Conservation (phyloP, 2,329 filamentous ascomycete genomes). For the Dothiorella sarmentorum region DNA sequence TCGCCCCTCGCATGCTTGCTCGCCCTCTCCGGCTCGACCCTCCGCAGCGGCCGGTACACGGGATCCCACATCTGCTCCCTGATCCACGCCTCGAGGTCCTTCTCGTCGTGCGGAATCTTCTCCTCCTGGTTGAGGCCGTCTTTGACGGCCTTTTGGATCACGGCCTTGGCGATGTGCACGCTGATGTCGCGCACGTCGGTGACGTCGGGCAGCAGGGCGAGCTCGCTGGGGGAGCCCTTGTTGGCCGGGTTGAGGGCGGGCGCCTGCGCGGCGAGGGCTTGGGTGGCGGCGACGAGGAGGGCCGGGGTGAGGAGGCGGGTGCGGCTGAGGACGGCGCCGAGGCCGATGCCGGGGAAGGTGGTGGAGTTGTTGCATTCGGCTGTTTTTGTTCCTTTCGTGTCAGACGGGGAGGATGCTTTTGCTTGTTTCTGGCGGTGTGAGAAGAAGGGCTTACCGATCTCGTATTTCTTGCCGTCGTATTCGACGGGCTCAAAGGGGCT, state of each 20-base stretch:
- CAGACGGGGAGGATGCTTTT: background rate
- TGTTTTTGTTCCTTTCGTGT: slow-evolving; percentile 29
- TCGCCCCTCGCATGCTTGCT: slow-evolving; percentile 59
- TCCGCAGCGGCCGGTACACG: slow-evolving; percentile 61
- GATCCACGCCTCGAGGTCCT: slow-evolving; percentile 67
- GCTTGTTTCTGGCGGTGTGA: slow-evolving; percentile 28
- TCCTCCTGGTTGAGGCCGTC: slow-evolving; percentile 65
- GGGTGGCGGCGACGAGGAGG: slow-evolving; percentile 78
- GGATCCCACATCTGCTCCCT: slow-evolving; percentile 77
- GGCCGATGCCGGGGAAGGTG: slow-evolving; percentile 80
- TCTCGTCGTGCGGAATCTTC: slow-evolving; percentile 59
- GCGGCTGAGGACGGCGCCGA: slow-evolving; percentile 71
- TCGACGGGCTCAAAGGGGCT: slow-evolving; percentile 76
- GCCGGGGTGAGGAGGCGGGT: slow-evolving; percentile 65
- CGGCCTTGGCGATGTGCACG: slow-evolving; percentile 70
- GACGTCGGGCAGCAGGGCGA: slow-evolving; percentile 71
- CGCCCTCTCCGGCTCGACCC: slow-evolving; percentile 51
- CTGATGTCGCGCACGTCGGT: slow-evolving; percentile 71
- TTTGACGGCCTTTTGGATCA: slow-evolving; percentile 67
- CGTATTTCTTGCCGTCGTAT: slow-evolving; percentile 52
- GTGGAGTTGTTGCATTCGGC: slow-evolving; percentile 89
- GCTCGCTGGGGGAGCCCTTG: slow-evolving; percentile 31
- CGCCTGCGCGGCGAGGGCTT: slow-evolving; percentile 66
- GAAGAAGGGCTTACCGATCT: slow-evolving; percentile 43
- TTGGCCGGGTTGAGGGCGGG: slow-evolving; percentile 65